Evolutionary conservation across 768 basidiomycete species (phyloP).

Genomic region (Paxillus rubicundulus): DNA sequence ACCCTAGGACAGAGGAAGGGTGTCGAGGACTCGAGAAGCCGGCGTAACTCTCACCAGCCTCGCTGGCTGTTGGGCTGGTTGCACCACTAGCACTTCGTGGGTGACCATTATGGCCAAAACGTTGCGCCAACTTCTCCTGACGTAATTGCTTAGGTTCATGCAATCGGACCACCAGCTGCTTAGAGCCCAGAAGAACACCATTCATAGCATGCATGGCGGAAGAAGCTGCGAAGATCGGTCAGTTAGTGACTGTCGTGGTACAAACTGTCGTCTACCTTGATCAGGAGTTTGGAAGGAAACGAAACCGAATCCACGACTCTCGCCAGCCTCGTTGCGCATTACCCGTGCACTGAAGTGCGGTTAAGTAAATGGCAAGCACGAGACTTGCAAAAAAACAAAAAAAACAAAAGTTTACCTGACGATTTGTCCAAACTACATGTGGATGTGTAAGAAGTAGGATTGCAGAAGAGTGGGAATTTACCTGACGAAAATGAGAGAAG

Average conservation of each 20-base stretch:
- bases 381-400: not conserved
- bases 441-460: conserved; percentile 15
- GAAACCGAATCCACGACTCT: conserved; percentile 87
- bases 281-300: conserved; percentile 83
- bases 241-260: not conserved
- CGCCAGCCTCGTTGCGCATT: conserved; percentile 82
- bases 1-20: conserved; percentile 47
- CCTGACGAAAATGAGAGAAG: conserved; percentile 79
- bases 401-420: conserved; percentile 64
- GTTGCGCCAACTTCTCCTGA: conserved; percentile 81
- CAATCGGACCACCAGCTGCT: conserved; percentile 80
- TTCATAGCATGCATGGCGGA: conserved; percentile 83
- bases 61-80: conserved; percentile 80
- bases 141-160: conserved; percentile 92
- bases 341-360: conserved; percentile 69
- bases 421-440: conserved; percentile 75
- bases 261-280: conserved; percentile 52
- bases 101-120: conserved; percentile 79
- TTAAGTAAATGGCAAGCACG: not conserved
- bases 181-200: conserved; percentile 63
- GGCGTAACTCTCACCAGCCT: conserved; percentile 71
- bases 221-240: conserved; percentile 45
- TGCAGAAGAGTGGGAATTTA: conserved; percentile 24
- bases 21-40: conserved; percentile 76
- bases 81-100: conserved; percentile 80